A percentile compares a stretch with the other conserved stretches of the same genome.
phyloP scores from a whole-genome alignment of 192 early-diverging fungal genomes.

The Entophlyctis luteolus region DNA sequence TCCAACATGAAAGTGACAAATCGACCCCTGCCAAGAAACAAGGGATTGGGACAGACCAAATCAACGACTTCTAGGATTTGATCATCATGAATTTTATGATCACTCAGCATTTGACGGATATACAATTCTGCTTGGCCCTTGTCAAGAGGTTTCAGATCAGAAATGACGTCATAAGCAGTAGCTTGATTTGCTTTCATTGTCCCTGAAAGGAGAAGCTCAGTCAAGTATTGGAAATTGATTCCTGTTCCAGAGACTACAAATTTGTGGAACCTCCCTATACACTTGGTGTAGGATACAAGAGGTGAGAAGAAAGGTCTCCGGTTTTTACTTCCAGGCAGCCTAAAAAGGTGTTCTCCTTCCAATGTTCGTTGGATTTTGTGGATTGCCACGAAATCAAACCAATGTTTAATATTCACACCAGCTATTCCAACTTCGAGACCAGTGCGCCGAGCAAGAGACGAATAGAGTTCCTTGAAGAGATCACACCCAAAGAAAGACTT shows the following conservation, averaged over 20 bases:
- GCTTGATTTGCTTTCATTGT: conserved; percentile 18
- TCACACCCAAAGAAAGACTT: conserved; percentile 27
- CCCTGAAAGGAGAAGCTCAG: conserved; percentile 10
- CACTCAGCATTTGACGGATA: conserved; percentile 14
- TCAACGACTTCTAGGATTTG: conserved; percentile 20
- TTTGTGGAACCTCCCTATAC: conserved; percentile 10
- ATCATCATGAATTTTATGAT: conserved; percentile 6
- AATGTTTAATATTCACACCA: background rate
- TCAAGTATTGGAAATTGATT: conserved; percentile 27
- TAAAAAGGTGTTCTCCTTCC: background rate
- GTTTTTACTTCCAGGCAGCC: background rate
- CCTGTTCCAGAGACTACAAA: conserved; percentile 32
- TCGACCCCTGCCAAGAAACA: conserved; percentile 30
- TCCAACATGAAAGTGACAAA: conserved; percentile 34
- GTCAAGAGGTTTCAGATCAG: conserved; percentile 12
- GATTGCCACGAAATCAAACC: background rate
- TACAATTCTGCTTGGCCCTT: conserved; percentile 3
- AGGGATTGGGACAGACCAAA: conserved; percentile 12
- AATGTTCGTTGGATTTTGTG: background rate
- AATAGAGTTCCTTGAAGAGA: conserved; percentile 27
- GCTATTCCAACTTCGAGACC: background rate
- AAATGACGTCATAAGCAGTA: conserved; percentile 6
- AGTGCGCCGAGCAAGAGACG: background rate
- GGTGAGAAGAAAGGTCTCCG: conserved; percentile 29
- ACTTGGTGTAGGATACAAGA: conserved; percentile 22